A percentile compares a stretch with the other conserved stretches of the same genome.
Evolutionary conservation across 2,329 filamentous ascomycete genomes (phyloP).

Genomic region (Hypocrella siamensis): DNA sequence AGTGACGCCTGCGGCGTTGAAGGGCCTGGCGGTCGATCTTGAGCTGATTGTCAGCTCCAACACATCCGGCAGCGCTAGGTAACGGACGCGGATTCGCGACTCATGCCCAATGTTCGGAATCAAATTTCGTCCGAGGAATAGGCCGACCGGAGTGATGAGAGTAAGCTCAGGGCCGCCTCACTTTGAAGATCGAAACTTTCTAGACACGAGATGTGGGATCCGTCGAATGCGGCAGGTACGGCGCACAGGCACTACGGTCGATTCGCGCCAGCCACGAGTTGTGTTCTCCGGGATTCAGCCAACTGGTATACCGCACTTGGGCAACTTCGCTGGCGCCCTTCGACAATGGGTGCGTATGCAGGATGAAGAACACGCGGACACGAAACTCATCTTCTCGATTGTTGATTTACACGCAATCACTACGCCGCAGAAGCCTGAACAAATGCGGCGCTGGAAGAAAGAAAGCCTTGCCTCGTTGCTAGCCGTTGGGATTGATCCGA

Average conservation of each 20-base stretch:
- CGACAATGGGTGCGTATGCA: slow-evolving; percentile 77
- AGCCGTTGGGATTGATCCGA: slow-evolving; percentile 69
- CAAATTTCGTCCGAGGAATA: too few relatives aligned
- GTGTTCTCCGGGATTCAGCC: slow-evolving; percentile 97
- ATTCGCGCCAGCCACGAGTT: slow-evolving; percentile 18
- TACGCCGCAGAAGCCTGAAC: slow-evolving; percentile 45
- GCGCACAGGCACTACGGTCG: background rate
- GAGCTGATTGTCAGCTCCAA: too few relatives aligned
- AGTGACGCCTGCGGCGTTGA: too few relatives aligned
- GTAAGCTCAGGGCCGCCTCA: too few relatives aligned
- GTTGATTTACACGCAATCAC: slow-evolving; percentile 94
- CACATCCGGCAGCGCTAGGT: too few relatives aligned
- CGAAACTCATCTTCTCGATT: slow-evolving; percentile 66
- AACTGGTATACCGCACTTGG: slow-evolving; percentile 82
- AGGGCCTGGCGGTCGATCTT: too few relatives aligned
- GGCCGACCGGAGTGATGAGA: too few relatives aligned
- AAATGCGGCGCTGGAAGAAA: slow-evolving; percentile 48
- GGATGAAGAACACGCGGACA: slow-evolving; percentile 32
- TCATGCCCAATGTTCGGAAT: too few relatives aligned
- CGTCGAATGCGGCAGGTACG: background rate
- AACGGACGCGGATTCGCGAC: too few relatives aligned
- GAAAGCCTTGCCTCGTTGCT: slow-evolving; percentile 69
- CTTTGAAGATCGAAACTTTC: too few relatives aligned
- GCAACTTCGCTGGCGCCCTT: slow-evolving; percentile 87
- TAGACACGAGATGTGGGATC: too few relatives aligned